Evolutionary conservation across 1,284 basidiomycete genomes (phyloP).

Genomic region (Ustilago trichophora): DNA sequence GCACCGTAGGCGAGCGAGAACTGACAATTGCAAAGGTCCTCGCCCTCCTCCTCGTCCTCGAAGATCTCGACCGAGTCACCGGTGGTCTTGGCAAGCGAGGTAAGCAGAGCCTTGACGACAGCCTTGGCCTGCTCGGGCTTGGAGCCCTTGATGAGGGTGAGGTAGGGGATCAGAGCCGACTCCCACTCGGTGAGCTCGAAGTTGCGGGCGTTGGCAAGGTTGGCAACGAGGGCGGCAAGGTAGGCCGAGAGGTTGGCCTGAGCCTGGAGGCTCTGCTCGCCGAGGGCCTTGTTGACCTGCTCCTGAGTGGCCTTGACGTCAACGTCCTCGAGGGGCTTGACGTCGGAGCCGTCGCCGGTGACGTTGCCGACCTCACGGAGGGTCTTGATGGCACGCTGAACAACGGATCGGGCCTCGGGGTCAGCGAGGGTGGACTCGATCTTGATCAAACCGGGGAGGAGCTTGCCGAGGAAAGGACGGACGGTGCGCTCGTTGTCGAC

Average conservation of each 20-base stretch:
- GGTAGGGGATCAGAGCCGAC: slow-evolving; percentile 59
- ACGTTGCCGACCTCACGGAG: slow-evolving; percentile 64
- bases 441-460: slow-evolving; percentile 66
- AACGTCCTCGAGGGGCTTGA: slow-evolving; percentile 65
- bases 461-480: slow-evolving; percentile 66
- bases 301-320: slow-evolving; percentile 50
- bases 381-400: slow-evolving; percentile 66
- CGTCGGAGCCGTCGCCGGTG: slow-evolving; percentile 63
- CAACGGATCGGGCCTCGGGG: slow-evolving; percentile 64
- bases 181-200: slow-evolving; percentile 67
- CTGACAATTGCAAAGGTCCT: slow-evolving; percentile 67
- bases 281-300: slow-evolving; percentile 58
- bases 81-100: slow-evolving; percentile 61
- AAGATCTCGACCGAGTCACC: slow-evolving; percentile 66
- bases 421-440: slow-evolving; percentile 65
- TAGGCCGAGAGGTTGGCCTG: slow-evolving; percentile 54
- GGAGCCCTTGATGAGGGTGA: slow-evolving; percentile 62
- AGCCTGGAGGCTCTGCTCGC: slow-evolving; percentile 52
- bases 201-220: slow-evolving; percentile 65
- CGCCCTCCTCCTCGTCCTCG: slow-evolving; percentile 67
- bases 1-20: slow-evolving; percentile 67
- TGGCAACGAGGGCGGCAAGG: slow-evolving; percentile 62
- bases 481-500: slow-evolving; percentile 67
- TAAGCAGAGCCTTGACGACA: slow-evolving; percentile 55
- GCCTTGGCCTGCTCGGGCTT: slow-evolving; percentile 56